A percentile compares a stretch with the other conserved stretches of the same genome.
Conservation (phyloP, 805 yeast species). For the Starmerella kuoi region DNA sequence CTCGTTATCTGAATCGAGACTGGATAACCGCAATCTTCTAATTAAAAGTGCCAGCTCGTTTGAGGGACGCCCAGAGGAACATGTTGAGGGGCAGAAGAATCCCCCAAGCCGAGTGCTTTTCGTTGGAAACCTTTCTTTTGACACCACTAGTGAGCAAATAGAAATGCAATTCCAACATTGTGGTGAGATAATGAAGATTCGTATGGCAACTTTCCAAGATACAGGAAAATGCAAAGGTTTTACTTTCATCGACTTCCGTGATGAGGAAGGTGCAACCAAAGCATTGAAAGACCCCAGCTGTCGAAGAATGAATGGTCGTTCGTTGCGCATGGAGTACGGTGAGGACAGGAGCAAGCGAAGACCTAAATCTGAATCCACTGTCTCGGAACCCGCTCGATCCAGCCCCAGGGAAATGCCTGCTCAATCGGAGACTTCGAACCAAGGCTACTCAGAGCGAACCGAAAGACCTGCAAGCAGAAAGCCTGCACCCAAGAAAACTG, state of each 20-base stretch:
- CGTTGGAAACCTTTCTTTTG: constrained; percentile 88
- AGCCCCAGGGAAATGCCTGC: background rate
- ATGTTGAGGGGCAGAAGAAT: constrained; percentile 41
- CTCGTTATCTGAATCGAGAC: constrained; percentile 51
- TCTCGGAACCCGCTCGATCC: background rate
- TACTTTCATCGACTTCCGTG: constrained; percentile 78
- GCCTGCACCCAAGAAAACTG: constrained; percentile 1
- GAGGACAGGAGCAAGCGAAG: constrained; percentile 78
- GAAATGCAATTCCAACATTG: constrained; percentile 79
- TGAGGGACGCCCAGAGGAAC: constrained; percentile 72
- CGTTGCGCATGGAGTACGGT: constrained; percentile 79
- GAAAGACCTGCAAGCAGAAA: background rate
- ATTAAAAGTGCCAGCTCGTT: constrained; percentile 71
- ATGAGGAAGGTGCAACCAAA: constrained; percentile 66
- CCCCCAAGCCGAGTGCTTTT: constrained; percentile 84
- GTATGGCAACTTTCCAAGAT: constrained; percentile 98
- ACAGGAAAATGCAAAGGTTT: constrained; percentile 94
- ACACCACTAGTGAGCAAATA: constrained; percentile 68
- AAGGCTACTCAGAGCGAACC: background rate
- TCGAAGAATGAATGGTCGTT: constrained; percentile 56
- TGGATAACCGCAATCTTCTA: constrained; percentile 76
- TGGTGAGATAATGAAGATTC: constrained; percentile 69
- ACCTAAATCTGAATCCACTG: constrained; percentile 31
- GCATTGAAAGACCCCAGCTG: constrained; percentile 67
- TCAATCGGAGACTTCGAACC: background rate